phyloP scores from a whole-genome alignment of 78 protist species.

The Dictyostelium intermedium region DNA sequence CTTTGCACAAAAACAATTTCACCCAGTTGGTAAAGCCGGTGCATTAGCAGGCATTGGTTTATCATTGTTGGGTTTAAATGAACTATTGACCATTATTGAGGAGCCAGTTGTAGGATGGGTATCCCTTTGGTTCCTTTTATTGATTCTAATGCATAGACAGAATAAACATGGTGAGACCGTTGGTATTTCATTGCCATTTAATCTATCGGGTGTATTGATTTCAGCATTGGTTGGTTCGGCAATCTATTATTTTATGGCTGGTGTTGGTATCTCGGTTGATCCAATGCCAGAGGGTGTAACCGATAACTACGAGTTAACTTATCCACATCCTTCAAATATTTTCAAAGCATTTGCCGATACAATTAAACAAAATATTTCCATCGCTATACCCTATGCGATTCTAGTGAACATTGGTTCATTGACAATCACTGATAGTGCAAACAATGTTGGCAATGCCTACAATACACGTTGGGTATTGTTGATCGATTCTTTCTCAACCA shows the following conservation, averaged over 20 bases:
- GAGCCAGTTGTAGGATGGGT: constrained; percentile 69
- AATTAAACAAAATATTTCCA: constrained; percentile 41
- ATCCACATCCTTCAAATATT: constrained; percentile 61
- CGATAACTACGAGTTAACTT: not conserved
- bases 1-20: constrained; percentile 53
- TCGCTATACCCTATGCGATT: constrained; percentile 69
- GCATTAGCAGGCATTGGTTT: constrained; percentile 73
- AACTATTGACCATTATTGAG: constrained; percentile 4
- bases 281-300: constrained; percentile 28
- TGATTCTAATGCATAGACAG: constrained; percentile 21
- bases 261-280: not conserved
- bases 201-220: constrained; percentile 18
- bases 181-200: constrained; percentile 23
- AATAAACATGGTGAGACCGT: constrained; percentile 20
- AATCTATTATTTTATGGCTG: constrained; percentile 63
- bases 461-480: constrained; percentile 35
- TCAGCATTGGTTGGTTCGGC: constrained; percentile 31
- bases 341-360: constrained; percentile 17
- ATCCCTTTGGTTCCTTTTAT: constrained; percentile 30
- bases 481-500: constrained; percentile 14
- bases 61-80: constrained; percentile 36
- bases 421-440: constrained; percentile 40
- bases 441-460: constrained; percentile 21
- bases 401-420: constrained; percentile 64
- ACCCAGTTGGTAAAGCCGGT: constrained; percentile 73